Percentiles rank a stretch among this genome's conserved stretches.
These are phyloP conservation scores for Aspergillus mulundensis DNA, from an alignment of 495 filamentous ascomycete species.

Conservation along the genomic window DNA sequence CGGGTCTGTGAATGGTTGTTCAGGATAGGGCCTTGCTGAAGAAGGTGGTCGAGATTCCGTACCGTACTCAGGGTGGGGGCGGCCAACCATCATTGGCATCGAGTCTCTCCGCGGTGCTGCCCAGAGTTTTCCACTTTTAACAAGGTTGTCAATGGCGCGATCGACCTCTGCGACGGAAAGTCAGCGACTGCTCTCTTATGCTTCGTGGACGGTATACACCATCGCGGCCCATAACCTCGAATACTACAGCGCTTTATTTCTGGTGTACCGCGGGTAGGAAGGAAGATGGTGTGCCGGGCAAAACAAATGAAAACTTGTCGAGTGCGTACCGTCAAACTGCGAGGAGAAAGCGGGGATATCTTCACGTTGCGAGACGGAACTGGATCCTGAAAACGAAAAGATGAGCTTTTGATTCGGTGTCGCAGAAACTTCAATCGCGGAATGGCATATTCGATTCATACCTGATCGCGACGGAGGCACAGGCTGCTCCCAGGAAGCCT, in stretches of 20 bases:
- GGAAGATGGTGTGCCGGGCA: background rate
- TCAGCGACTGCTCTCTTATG: slow-evolving; percentile 23
- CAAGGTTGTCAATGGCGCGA: slow-evolving; percentile 88
- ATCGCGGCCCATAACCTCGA: background rate
- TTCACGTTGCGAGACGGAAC: slow-evolving; percentile 71
- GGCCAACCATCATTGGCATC: slow-evolving; percentile 64
- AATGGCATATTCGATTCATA: slow-evolving; percentile 34
- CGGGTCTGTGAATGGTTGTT: slow-evolving; percentile 40
- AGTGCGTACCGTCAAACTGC: slow-evolving; percentile 81
- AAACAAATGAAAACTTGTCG: background rate
- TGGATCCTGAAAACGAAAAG: slow-evolving; percentile 56
- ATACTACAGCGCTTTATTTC: background rate
- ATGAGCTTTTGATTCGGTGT: slow-evolving; percentile 3
- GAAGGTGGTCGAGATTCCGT: slow-evolving; percentile 20
- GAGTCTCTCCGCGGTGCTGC: slow-evolving; percentile 79
- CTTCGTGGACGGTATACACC: background rate
- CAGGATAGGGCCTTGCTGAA: slow-evolving; percentile 19
- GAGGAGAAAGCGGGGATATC: slow-evolving; percentile 77
- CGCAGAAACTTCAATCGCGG: background rate
- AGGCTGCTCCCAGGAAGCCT: slow-evolving; percentile 77
- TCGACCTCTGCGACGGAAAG: slow-evolving; percentile 74
- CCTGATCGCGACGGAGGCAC: slow-evolving; percentile 84
- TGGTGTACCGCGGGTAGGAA: background rate
- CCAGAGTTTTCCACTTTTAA: slow-evolving; percentile 94
- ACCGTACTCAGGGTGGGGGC: slow-evolving; percentile 59